Conservation (phyloP, 2,329 filamentous ascomycete species). For the Calonectria henricotiae region DNA sequence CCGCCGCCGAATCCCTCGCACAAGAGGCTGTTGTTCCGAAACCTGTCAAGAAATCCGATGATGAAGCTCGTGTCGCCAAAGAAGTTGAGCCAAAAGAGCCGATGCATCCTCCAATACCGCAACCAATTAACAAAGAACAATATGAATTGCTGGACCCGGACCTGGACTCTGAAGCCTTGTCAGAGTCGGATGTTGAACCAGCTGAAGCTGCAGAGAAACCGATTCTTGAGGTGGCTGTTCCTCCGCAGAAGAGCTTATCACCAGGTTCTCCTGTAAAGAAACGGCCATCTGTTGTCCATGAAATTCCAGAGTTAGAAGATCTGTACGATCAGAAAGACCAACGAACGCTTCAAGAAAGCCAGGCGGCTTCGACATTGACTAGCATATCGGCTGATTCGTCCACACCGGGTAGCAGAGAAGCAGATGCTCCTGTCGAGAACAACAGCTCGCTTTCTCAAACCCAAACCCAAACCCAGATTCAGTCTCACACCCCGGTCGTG, state of each 20-base stretch:
- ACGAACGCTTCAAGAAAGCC: slow-evolving; percentile 21
- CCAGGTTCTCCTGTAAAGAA: slow-evolving; percentile 48
- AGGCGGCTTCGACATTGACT: slow-evolving; percentile 53
- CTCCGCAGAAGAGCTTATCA: neutral
- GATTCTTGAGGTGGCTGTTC: neutral
- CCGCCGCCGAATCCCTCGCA: slow-evolving; percentile 59
- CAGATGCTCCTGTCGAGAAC: slow-evolving; percentile 27
- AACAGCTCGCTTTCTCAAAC: slow-evolving; percentile 10
- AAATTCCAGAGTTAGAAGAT: slow-evolving; percentile 64
- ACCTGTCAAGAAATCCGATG: slow-evolving; percentile 28
- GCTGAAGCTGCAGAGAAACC: neutral
- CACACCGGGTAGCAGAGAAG: slow-evolving; percentile 21
- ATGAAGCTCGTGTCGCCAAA: slow-evolving; percentile 16
- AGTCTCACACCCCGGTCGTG: neutral
- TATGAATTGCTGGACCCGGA: slow-evolving; percentile 20
- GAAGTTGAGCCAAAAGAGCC: slow-evolving; percentile 25
- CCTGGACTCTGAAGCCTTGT: slow-evolving; percentile 34
- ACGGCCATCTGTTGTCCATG: slow-evolving; percentile 64
- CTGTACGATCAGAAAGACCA: slow-evolving; percentile 45
- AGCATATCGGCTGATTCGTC: slow-evolving; percentile 55
- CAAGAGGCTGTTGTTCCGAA: slow-evolving; percentile 51
- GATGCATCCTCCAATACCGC: slow-evolving; percentile 6
- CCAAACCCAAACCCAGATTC: neutral
- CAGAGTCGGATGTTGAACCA: slow-evolving; percentile 31
- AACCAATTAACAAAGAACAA: neutral